Evolutionary conservation across 108 stramenopile genomes (phyloP).

Genomic region (Cylindrotheca fusiformis): DNA sequence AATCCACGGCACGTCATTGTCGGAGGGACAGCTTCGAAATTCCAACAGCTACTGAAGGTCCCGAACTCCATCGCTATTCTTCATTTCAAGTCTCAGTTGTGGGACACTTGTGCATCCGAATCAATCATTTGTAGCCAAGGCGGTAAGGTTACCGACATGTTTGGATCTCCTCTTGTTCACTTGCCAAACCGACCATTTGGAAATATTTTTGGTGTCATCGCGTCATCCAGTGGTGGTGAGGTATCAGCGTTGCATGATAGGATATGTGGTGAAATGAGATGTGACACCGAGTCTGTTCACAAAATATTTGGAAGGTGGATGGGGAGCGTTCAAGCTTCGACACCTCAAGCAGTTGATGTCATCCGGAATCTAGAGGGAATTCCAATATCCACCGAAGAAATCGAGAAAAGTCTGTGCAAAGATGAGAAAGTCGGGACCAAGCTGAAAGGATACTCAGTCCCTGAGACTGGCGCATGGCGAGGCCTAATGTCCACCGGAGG

Average conservation of each 20-base stretch:
- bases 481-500: conserved; percentile 65
- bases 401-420: conserved; percentile 16
- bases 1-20: conserved; percentile 21
- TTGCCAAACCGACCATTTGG: conserved; percentile 28
- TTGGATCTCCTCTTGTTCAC: conserved; percentile 62
- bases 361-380: conserved; percentile 57
- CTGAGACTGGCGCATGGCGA: conserved; percentile 52
- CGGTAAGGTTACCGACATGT: conserved; percentile 64
- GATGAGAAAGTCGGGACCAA: conserved; percentile 11
- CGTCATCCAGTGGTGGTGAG: conserved; percentile 30
- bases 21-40: conserved; percentile 62
- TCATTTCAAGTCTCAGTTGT: conserved; percentile 53
- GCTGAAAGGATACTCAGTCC: conserved; percentile 43
- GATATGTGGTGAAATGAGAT: conserved; percentile 37
- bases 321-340: conserved; percentile 3
- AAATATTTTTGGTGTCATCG: conserved; percentile 64
- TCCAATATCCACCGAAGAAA: conserved; percentile 26
- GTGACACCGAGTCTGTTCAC: conserved; percentile 32
- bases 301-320: conserved; percentile 38
- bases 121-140: conserved; percentile 51
- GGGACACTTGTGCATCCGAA: conserved; percentile 68
- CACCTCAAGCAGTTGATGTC: conserved; percentile 60
- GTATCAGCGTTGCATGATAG: conserved; percentile 33
- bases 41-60: conserved; percentile 36
- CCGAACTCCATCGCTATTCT: conserved; percentile 41